phyloP scores from a whole-genome alignment of 495 filamentous ascomycete species.

The Trichoderma virens region DNA sequence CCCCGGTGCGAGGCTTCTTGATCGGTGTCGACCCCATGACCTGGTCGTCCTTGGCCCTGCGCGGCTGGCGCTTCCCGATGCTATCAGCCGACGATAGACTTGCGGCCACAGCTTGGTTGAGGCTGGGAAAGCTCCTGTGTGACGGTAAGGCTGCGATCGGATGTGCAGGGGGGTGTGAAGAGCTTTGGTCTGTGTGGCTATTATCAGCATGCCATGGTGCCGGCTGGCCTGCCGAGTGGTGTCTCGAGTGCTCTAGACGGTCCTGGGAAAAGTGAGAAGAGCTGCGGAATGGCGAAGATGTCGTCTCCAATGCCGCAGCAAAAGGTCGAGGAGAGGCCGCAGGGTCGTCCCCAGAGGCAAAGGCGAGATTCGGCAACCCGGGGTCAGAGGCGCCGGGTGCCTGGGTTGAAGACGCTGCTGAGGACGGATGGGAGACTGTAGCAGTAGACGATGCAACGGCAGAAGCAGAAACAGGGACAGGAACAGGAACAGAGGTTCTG shows the following conservation, averaged over 20 bases:
- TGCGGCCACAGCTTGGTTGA: not conserved
- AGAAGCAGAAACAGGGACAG: not conserved
- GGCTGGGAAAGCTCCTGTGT: not conserved
- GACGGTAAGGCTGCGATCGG: not conserved
- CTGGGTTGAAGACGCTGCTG: not conserved
- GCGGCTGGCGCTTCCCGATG: not conserved
- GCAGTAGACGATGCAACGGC: not conserved
- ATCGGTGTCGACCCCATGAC: constrained; percentile 3
- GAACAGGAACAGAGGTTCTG: too few relatives aligned
- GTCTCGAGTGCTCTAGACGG: not conserved
- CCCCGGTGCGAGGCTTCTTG: constrained; percentile 11
- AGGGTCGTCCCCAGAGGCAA: not conserved
- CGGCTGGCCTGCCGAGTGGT: constrained; percentile 1
- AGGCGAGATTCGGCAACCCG: not conserved
- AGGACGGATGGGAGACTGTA: not conserved
- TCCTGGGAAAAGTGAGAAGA: not conserved
- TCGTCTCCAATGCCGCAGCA: not conserved
- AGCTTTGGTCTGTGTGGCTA: not conserved
- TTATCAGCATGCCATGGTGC: not conserved
- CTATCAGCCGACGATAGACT: not conserved
- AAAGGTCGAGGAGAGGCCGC: not conserved
- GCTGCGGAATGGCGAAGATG: not conserved
- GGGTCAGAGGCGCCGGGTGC: not conserved
- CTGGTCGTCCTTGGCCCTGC: not conserved
- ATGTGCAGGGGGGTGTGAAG: not conserved